Percentiles rank a stretch among this genome's conserved stretches.
Evolutionary conservation across 352 stramenopile species (phyloP).

Genomic region (Phytophthora pluvialis): DNA sequence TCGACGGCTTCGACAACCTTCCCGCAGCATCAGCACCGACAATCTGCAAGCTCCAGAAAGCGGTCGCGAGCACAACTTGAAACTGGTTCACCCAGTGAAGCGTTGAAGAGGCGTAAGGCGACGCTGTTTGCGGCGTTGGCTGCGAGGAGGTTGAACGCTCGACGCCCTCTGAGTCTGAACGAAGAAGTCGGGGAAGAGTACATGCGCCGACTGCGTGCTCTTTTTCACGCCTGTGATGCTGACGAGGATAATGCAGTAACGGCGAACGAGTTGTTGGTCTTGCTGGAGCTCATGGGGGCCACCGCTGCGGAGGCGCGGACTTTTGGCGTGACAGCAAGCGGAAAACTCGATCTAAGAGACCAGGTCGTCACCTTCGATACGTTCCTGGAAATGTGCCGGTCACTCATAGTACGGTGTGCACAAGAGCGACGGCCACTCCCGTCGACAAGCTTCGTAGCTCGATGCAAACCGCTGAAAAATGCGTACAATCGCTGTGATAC

Average conservation of each 20-base stretch:
- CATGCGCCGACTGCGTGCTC: constrained; percentile 26
- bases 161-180: constrained; percentile 18
- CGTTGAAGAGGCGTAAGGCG: constrained; percentile 24
- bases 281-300: constrained; percentile 42
- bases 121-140: constrained; percentile 25
- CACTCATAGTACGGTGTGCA: constrained; percentile 27
- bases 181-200: constrained; percentile 36
- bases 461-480: constrained; percentile 54
- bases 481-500: constrained; percentile 52
- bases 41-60: constrained; percentile 13
- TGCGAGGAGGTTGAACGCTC: constrained; percentile 13
- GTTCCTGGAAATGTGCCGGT: constrained; percentile 28
- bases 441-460: constrained; percentile 38
- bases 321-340: constrained; percentile 12
- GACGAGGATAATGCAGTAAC: constrained; percentile 47
- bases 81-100: not conserved
- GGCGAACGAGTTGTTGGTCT: constrained; percentile 29
- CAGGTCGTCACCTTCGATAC: constrained; percentile 31
- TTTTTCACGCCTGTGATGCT: constrained; percentile 45
- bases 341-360: constrained; percentile 2
- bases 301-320: constrained; percentile 7
- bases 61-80: constrained; percentile 12
- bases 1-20: constrained; percentile 4
- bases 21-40: not conserved
- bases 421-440: constrained; percentile 25